Evolutionary conservation across 148 eudicot species (phyloP).

Genomic region (Rhododendron simsii): DNA sequence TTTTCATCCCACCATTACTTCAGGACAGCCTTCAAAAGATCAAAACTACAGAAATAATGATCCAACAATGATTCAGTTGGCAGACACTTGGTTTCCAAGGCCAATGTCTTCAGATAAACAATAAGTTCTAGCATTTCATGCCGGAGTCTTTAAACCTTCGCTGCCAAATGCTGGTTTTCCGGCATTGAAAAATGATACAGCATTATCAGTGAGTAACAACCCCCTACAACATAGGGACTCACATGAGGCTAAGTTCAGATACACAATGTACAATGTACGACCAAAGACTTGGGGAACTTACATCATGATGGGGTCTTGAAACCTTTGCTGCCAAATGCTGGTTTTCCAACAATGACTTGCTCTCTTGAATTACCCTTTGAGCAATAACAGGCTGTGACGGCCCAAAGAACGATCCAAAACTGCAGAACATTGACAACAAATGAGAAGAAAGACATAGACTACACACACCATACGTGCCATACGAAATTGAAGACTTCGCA

Average conservation of each 20-base stretch:
- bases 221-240: not conserved
- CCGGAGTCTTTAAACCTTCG: not conserved
- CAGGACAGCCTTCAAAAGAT: not conserved
- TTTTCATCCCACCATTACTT: not conserved
- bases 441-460: not conserved
- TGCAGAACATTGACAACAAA: conserved; percentile 30
- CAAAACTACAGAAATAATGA: not conserved
- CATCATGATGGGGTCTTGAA: conserved; percentile 39
- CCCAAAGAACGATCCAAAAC: conserved; percentile 91
- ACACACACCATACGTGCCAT: not conserved
- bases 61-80: not conserved
- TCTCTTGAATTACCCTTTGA: conserved; percentile 83
- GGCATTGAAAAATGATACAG: not conserved
- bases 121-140: not conserved
- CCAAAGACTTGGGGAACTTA: conserved; percentile 26
- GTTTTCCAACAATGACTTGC: conserved; percentile 80
- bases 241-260: not conserved
- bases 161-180: not conserved
- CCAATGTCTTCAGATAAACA: not conserved
- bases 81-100: not conserved
- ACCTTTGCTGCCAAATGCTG: conserved; percentile 60
- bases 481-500: not conserved
- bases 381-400: conserved; percentile 90
- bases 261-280: not conserved
- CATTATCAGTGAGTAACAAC: not conserved